Conservation (phyloP, 108 stramenopile genomes). For the Nitzschia palea region DNA sequence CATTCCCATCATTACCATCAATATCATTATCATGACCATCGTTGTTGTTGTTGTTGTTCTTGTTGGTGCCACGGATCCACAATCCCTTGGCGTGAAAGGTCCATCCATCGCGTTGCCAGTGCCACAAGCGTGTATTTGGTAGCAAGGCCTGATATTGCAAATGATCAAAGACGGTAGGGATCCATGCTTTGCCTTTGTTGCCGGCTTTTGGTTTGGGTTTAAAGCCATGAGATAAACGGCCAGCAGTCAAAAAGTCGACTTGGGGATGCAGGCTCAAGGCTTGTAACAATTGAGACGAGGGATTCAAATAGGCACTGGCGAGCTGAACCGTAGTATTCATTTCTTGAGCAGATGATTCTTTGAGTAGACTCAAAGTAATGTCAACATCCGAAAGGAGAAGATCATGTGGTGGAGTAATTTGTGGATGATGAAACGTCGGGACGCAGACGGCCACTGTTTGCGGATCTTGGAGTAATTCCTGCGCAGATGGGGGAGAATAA, state of each 20-base stretch:
- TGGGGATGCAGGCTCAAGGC: constrained; percentile 35
- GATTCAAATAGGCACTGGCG: constrained; percentile 84
- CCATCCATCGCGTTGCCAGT: constrained; percentile 72
- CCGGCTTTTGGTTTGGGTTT: constrained; percentile 63
- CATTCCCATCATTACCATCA: constrained; percentile 15
- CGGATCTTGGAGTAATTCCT: constrained; percentile 5
- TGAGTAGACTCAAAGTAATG: constrained; percentile 25
- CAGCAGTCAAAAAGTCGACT: constrained; percentile 69
- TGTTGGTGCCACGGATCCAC: constrained; percentile 45
- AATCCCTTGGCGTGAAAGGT: constrained; percentile 89
- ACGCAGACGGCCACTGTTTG: constrained; percentile 20
- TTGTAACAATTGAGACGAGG: constrained; percentile 42
- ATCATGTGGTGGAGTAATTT: neutral
- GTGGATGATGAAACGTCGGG: constrained; percentile 20
- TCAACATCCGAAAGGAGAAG: constrained; percentile 31
- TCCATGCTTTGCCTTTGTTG: constrained; percentile 64
- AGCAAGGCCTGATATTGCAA: constrained; percentile 43
- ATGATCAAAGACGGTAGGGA: constrained; percentile 72
- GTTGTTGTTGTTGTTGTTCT: neutral
- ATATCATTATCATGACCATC: neutral
- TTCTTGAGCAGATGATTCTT: constrained; percentile 1
- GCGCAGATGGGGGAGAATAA: neutral
- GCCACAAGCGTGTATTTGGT: constrained; percentile 43
- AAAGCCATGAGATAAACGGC: constrained; percentile 75
- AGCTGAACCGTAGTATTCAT: constrained; percentile 44